Conservation (phyloP, 768 basidiomycete species). For the Lactarius quietus region DNA sequence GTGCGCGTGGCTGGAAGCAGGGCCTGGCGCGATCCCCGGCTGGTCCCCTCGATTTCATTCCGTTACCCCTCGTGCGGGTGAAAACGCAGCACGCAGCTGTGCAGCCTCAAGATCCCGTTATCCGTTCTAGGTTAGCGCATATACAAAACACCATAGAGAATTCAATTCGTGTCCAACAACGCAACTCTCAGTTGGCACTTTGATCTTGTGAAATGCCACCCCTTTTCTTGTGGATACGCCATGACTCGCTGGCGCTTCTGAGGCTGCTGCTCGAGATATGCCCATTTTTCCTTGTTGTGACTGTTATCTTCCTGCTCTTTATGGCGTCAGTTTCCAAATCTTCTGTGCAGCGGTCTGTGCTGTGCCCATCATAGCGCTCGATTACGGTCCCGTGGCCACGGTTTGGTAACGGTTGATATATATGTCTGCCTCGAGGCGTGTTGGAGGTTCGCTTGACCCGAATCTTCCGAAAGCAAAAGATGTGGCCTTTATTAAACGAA, state of each 20-base stretch:
- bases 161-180: conserved; percentile 1
- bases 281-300: conserved; percentile 2
- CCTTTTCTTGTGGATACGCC: not conserved
- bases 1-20: conserved; percentile 7
- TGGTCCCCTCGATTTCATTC: conserved; percentile 10
- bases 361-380: not conserved
- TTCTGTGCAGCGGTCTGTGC: not conserved
- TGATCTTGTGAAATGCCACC: not conserved
- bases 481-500: not conserved
- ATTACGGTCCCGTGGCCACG: not conserved
- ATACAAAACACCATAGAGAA: not conserved
- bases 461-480: not conserved
- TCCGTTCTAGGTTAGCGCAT: not conserved
- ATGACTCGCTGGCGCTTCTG: not conserved
- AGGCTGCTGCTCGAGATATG: not conserved
- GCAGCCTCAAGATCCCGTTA: not conserved
- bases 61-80: conserved; percentile 15
- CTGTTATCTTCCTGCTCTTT: not conserved
- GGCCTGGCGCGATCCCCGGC: not conserved
- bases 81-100: conserved; percentile 2
- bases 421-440: conserved; percentile 10
- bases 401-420: not conserved
- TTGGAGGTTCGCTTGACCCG: not conserved
- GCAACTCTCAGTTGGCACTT: not conserved
- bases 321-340: not conserved